These are phyloP conservation scores for Venturiaceae sp. DNA, from an alignment of 2,329 filamentous ascomycete species.

Conservation along the genomic window DNA sequence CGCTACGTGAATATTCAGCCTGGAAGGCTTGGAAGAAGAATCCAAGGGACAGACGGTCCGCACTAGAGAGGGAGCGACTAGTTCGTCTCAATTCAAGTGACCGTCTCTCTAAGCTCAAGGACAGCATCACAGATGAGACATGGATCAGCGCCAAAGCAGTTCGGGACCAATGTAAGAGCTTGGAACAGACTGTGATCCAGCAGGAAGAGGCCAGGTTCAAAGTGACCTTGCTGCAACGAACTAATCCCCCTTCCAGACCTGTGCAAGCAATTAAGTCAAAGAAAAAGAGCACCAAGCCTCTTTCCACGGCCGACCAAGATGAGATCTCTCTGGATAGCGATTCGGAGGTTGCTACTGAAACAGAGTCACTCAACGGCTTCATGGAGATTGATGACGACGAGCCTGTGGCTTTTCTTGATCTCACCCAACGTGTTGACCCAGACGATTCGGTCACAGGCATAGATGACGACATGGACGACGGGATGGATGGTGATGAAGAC, in stretches of 20 bases:
- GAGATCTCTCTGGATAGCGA: constrained; percentile 36
- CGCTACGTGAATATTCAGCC: constrained; percentile 46
- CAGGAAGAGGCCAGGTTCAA: constrained; percentile 43
- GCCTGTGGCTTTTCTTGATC: neutral
- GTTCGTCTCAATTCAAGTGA: constrained; percentile 36
- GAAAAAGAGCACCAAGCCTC: neutral
- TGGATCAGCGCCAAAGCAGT: constrained; percentile 48
- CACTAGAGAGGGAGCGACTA: constrained; percentile 3
- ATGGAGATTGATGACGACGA: neutral
- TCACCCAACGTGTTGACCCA: neutral
- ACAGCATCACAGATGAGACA: constrained; percentile 40
- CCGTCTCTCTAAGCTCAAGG: constrained; percentile 47
- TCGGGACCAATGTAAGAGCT: constrained; percentile 41
- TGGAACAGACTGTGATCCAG: constrained; percentile 58
- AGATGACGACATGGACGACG: neutral
- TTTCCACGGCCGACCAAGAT: constrained; percentile 25
- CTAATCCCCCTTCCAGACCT: neutral
- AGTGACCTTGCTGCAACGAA: constrained; percentile 1
- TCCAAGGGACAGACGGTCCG: neutral
- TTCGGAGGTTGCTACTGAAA: constrained; percentile 24
- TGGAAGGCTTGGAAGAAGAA: constrained; percentile 48
- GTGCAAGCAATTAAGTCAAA: neutral
- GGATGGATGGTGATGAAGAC: neutral
- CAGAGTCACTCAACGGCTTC: neutral
- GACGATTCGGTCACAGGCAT: neutral